Conservation (phyloP, 1,284 basidiomycete genomes). For the Ceratobasidium sp. region DNA sequence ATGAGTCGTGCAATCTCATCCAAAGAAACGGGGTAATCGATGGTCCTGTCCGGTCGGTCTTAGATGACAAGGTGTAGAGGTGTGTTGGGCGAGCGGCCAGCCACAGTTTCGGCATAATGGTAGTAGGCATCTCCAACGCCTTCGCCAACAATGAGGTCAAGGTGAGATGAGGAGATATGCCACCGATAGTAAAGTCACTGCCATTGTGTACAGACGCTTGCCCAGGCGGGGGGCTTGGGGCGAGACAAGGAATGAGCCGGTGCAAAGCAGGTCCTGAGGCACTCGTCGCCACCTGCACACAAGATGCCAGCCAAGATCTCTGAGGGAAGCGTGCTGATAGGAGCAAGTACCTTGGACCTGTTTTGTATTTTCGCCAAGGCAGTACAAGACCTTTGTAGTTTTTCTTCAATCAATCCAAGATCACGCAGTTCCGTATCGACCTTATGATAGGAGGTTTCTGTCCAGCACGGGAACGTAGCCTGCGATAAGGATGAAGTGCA, state of each 20-base stretch:
- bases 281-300: neutral
- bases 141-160: slow-evolving; percentile 5
- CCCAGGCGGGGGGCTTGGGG: neutral
- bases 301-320: neutral
- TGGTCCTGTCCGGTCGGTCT: neutral
- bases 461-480: neutral
- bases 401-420: neutral
- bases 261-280: neutral
- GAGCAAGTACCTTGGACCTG: neutral
- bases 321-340: slow-evolving; percentile 1
- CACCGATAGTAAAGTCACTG: neutral
- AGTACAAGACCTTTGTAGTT: neutral
- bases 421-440: neutral
- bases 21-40: neutral
- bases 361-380: neutral
- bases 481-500: no score
- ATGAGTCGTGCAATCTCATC: neutral
- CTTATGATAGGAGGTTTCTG: neutral
- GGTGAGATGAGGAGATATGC: slow-evolving; percentile 1
- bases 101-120: neutral
- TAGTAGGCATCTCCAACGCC: neutral
- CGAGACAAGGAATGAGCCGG: neutral
- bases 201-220: neutral
- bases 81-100: neutral
- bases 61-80: neutral